phyloP scores from a whole-genome alignment of 139 green algal genomes.

The Volvox reticuliferus region DNA sequence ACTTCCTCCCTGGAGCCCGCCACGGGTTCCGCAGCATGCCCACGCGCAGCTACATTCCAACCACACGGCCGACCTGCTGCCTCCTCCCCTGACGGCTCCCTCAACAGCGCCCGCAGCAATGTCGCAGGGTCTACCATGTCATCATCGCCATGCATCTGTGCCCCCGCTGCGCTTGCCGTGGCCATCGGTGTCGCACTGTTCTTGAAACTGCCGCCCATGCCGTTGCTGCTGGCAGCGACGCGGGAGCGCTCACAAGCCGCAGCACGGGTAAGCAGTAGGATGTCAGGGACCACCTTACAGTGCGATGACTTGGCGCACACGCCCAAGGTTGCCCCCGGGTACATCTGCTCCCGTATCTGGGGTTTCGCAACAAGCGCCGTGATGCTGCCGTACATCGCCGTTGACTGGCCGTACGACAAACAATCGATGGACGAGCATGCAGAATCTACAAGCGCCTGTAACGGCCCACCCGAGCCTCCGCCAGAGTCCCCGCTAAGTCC shows the following conservation, averaged over 20 bases:
- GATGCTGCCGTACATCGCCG: neutral
- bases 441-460: neutral
- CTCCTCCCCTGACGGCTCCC: neutral
- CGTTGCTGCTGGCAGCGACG: neutral
- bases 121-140: neutral
- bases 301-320: too few species aligned
- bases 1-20: too few species aligned
- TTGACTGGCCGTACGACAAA: constrained; percentile 22
- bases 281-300: neutral
- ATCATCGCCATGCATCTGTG: neutral
- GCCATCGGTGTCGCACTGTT: neutral
- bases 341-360: neutral
- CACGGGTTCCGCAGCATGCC: too few species aligned
- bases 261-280: neutral
- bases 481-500: neutral
- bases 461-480: neutral
- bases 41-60: too few species aligned
- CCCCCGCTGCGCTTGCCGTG: neutral
- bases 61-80: neutral
- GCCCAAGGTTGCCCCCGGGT: neutral
- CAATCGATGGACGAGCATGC: neutral
- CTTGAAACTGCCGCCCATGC: neutral
- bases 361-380: neutral
- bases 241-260: neutral
- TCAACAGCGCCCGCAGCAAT: constrained; percentile 16